Evolutionary conservation across 257 asterid genomes (phyloP).

Genomic region (Scutellaria galericulata): DNA sequence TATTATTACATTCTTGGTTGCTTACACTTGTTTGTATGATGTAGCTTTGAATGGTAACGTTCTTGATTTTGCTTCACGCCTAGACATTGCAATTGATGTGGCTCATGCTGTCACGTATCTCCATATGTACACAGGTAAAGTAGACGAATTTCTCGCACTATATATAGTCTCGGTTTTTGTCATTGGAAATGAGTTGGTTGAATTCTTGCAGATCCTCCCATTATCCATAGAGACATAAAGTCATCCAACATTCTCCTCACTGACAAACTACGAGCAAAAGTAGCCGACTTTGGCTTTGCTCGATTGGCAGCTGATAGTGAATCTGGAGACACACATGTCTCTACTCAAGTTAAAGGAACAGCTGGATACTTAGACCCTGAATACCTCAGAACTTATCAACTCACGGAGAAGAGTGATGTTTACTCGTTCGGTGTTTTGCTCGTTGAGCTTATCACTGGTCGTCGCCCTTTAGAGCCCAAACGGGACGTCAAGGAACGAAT

Average conservation of each 20-base stretch:
- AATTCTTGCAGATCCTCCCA: slow-evolving; percentile 77
- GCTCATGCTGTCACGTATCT: slow-evolving; percentile 97
- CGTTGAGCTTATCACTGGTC: slow-evolving; percentile 83
- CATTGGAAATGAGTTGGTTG: slow-evolving; percentile 26
- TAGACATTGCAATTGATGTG: slow-evolving; percentile 88
- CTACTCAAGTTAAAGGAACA: slow-evolving; percentile 97
- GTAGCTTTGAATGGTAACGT: slow-evolving; percentile 63
- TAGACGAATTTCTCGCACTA: background rate
- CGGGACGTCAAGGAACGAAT: slow-evolving; percentile 76
- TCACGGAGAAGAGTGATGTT: slow-evolving; percentile 95
- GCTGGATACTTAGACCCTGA: slow-evolving; percentile 98
- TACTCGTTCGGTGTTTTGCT: slow-evolving; percentile 89
- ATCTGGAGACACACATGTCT: slow-evolving; percentile 87
- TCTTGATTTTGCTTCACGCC: slow-evolving; percentile 76
- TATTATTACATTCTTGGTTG: background rate
- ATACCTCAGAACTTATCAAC: slow-evolving; percentile 86
- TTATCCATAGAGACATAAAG: slow-evolving; percentile 95
- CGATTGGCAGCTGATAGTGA: slow-evolving; percentile 76
- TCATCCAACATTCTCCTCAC: slow-evolving; percentile 96
- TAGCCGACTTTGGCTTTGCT: slow-evolving; percentile 96
- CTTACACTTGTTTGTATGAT: slow-evolving; percentile 19
- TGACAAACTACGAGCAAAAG: slow-evolving; percentile 87
- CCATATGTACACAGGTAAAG: slow-evolving; percentile 82
- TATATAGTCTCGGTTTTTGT: background rate
- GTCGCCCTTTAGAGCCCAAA: slow-evolving; percentile 91